These are phyloP conservation scores for Teunomyces aglyptinius DNA, from an alignment of 805 yeast genomes.

Conservation along the genomic window DNA sequence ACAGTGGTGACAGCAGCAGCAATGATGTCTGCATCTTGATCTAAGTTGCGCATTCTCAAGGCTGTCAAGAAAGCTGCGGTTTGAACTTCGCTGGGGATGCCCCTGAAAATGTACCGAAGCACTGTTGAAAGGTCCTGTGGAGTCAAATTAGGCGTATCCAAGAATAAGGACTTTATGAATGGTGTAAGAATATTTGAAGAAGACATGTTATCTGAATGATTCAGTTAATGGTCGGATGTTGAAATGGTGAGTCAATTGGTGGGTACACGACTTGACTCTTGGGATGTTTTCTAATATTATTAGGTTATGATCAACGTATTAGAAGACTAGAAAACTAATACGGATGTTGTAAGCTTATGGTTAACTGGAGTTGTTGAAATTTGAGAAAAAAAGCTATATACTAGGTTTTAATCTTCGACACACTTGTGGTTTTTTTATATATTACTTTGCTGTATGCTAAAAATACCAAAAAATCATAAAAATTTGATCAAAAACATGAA, in stretches of 20 bases:
- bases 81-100: constrained; percentile 65
- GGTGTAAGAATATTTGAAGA: constrained; percentile 44
- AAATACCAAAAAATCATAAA: too few species aligned
- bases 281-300: too few species aligned
- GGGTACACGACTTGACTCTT: not conserved
- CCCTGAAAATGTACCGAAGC: constrained; percentile 57
- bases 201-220: constrained; percentile 4
- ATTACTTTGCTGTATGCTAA: too few species aligned
- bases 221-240: not conserved
- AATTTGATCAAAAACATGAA: too few species aligned
- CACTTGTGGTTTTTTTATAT: too few species aligned
- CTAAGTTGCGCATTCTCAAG: constrained; percentile 68
- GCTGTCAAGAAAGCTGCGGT: constrained; percentile 78
- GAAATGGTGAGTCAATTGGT: not conserved
- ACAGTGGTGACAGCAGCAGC: constrained; percentile 84
- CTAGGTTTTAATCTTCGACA: too few species aligned
- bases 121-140: constrained; percentile 66
- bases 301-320: too few species aligned
- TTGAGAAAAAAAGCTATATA: too few species aligned
- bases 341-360: too few species aligned
- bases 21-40: constrained; percentile 75
- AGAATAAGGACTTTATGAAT: constrained; percentile 62
- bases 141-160: constrained; percentile 58
- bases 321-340: too few species aligned
- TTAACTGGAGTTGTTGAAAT: too few species aligned